These are phyloP conservation scores for Calophaca sinica DNA, from an alignment of 306 rosid genomes.

Conservation along the genomic window DNA sequence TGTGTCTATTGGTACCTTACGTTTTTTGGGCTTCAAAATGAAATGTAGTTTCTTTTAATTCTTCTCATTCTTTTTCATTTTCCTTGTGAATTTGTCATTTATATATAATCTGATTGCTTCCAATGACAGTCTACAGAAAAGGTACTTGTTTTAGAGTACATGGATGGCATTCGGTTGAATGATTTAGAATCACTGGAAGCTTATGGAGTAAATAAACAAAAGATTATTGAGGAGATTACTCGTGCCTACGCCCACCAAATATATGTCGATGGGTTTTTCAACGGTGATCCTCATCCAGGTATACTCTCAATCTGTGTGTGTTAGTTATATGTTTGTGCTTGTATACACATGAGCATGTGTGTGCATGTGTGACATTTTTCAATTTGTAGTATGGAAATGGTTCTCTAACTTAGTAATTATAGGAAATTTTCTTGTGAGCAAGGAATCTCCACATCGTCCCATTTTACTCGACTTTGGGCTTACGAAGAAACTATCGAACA, in stretches of 20 bases:
- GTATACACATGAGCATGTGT: not conserved
- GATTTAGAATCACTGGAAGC: slow-evolving; percentile 79
- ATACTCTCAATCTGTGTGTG: slow-evolving; percentile 30
- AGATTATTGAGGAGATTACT: slow-evolving; percentile 90
- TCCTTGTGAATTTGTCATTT: slow-evolving; percentile 41
- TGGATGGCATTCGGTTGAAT: slow-evolving; percentile 98
- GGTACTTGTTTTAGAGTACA: slow-evolving; percentile 86
- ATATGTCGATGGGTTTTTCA: slow-evolving; percentile 95
- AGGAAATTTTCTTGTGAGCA: slow-evolving; percentile 99
- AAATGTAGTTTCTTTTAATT: slow-evolving; percentile 26
- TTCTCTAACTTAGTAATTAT: slow-evolving; percentile 39
- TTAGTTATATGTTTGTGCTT: not conserved
- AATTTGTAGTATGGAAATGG: slow-evolving; percentile 28
- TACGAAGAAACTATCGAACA: slow-evolving; percentile 74
- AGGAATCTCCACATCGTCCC: slow-evolving; percentile 92
- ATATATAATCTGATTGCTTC: slow-evolving; percentile 46
- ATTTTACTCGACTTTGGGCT: slow-evolving; percentile 98
- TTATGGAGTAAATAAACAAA: slow-evolving; percentile 84
- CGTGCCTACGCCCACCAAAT: slow-evolving; percentile 99
- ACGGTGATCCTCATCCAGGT: slow-evolving; percentile 99
- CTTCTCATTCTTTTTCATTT: slow-evolving; percentile 2
- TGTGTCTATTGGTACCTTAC: slow-evolving; percentile 19
- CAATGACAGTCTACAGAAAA: slow-evolving; percentile 83
- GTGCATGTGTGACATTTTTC: not conserved
- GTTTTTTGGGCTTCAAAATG: not conserved